Evolutionary conservation across 805 yeast species (phyloP).

Genomic region (Myxozyma nipponensis): DNA sequence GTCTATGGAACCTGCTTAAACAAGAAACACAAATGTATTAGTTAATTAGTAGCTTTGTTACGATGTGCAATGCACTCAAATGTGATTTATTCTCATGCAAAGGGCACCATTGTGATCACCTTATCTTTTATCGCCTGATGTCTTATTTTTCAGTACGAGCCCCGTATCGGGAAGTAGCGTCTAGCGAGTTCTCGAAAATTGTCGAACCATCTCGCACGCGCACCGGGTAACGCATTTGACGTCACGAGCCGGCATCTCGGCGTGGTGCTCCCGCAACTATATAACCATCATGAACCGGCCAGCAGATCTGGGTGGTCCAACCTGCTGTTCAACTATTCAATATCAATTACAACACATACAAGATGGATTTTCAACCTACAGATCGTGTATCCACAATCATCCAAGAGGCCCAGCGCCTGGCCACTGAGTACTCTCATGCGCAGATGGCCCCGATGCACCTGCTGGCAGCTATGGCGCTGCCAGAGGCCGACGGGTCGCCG

Average conservation of each 20-base stretch:
- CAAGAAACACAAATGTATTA: slow-evolving; percentile 13
- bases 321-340: no score
- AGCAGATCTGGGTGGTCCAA: no score
- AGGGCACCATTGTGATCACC: neutral
- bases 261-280: neutral
- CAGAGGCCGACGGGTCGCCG: slow-evolving; percentile 51
- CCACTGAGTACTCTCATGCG: slow-evolving; percentile 78
- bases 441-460: slow-evolving; percentile 85
- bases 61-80: no score
- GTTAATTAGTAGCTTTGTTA: neutral
- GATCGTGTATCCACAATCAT: slow-evolving; percentile 86
- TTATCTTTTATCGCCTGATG: no score
- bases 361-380: slow-evolving; percentile 58
- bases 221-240: neutral
- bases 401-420: slow-evolving; percentile 73
- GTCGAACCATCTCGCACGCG: neutral
- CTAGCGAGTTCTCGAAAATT: neutral
- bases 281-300: no score
- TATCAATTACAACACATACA: neutral
- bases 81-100: no score
- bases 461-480: slow-evolving; percentile 81
- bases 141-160: no score
- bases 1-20: slow-evolving; percentile 40
- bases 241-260: neutral
- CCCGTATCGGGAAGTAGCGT: no score